phyloP scores from a whole-genome alignment of 179 eudicot genomes.

The Beta macrorhiza region DNA sequence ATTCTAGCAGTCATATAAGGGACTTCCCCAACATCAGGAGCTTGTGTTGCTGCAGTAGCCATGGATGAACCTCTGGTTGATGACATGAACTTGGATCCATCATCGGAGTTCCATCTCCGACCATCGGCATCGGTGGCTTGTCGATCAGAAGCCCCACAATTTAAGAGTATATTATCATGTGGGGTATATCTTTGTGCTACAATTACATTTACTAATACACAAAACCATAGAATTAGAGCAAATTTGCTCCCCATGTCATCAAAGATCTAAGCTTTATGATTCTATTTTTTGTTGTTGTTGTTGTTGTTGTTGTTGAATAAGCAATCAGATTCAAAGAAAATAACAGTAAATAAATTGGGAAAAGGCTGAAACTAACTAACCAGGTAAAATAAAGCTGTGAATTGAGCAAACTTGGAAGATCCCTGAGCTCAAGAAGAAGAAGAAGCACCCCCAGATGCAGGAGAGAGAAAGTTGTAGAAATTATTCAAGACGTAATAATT shows the following conservation, averaged over 20 bases:
- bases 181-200: slow-evolving; percentile 60
- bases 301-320: too few relatives aligned
- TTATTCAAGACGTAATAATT: background rate
- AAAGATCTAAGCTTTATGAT: background rate
- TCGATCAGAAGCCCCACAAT: slow-evolving; percentile 62
- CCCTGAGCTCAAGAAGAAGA: slow-evolving; percentile 7
- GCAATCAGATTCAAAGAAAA: too few relatives aligned
- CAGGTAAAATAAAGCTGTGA: background rate
- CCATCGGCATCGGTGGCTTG: slow-evolving; percentile 54
- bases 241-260: slow-evolving; percentile 35
- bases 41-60: slow-evolving; percentile 53
- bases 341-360: background rate
- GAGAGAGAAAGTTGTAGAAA: background rate
- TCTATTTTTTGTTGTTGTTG: too few relatives aligned
- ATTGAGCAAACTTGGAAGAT: background rate
- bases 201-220: slow-evolving; percentile 29
- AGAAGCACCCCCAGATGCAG: slow-evolving; percentile 24
- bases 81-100: slow-evolving; percentile 48
- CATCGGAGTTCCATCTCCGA: slow-evolving; percentile 65
- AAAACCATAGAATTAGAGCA: slow-evolving; percentile 34
- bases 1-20: slow-evolving; percentile 86
- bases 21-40: slow-evolving; percentile 59
- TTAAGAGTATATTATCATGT: slow-evolving; percentile 51
- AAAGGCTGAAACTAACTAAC: background rate
- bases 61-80: slow-evolving; percentile 40